A percentile compares a stretch with the other conserved stretches of the same genome.
Conservation (phyloP, 192 early-diverging fungal species). For the Coemansia sp. region DNA sequence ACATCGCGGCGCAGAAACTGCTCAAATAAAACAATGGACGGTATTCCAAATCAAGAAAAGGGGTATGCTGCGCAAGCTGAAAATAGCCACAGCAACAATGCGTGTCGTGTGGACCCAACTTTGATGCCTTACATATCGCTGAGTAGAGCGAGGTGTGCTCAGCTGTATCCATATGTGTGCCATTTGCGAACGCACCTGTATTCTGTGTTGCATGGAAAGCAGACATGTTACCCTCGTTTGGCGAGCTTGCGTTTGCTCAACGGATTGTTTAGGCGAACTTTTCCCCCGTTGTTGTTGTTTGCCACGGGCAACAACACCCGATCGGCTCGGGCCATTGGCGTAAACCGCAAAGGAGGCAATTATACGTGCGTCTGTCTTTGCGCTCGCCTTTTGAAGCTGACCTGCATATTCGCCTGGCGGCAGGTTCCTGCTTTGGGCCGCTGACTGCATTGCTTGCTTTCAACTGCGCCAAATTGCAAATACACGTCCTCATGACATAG, state of each 20-base stretch:
- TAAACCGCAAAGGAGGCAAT: neutral
- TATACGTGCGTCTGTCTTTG: neutral
- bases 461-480: neutral
- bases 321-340: neutral
- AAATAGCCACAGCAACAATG: slow-evolving; percentile 3
- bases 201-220: neutral
- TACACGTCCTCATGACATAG: neutral
- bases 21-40: slow-evolving; percentile 5
- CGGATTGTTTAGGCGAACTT: neutral
- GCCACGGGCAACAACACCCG: neutral
- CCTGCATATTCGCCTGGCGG: neutral
- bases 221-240: neutral
- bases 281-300: neutral
- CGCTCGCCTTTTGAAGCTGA: neutral
- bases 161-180: slow-evolving; percentile 2
- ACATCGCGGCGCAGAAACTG: neutral
- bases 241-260: neutral
- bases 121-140: neutral
- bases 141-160: neutral
- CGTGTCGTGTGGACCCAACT: neutral
- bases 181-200: neutral
- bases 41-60: neutral
- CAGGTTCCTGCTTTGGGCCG: neutral
- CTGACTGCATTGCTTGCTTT: neutral
- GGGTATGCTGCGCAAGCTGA: neutral